phyloP scores from a whole-genome alignment of 1,284 basidiomycete genomes.

The Singerocomus inundabilis region DNA sequence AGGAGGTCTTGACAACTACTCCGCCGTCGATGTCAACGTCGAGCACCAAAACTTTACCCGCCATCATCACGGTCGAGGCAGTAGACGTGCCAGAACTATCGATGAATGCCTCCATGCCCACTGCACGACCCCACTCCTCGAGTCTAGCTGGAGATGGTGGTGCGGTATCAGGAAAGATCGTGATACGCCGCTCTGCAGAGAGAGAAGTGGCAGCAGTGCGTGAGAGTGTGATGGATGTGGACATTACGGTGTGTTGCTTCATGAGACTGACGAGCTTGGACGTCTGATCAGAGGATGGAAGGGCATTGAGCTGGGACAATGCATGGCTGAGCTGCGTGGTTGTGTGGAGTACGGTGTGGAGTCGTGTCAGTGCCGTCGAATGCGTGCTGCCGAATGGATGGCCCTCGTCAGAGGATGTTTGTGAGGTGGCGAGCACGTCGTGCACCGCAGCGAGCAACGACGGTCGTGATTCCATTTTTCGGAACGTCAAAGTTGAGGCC shows the following conservation, averaged over 20 bases:
- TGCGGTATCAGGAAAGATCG: slow-evolving; percentile 30
- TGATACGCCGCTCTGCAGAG: slow-evolving; percentile 17
- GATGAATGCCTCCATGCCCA: slow-evolving; percentile 71
- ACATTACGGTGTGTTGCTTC: slow-evolving; percentile 58
- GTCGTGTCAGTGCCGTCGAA: slow-evolving; percentile 40
- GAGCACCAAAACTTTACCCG: slow-evolving; percentile 73
- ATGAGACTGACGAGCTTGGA: slow-evolving; percentile 65
- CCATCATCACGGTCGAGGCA: slow-evolving; percentile 57
- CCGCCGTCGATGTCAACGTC: slow-evolving; percentile 60
- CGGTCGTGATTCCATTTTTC: slow-evolving; percentile 14
- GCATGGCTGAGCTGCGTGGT: slow-evolving; percentile 53
- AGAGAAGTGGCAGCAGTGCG: slow-evolving; percentile 24
- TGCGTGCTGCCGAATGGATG: slow-evolving; percentile 53
- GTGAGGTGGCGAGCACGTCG: slow-evolving; percentile 22
- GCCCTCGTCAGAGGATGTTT: slow-evolving; percentile 23
- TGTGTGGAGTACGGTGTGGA: slow-evolving; percentile 51
- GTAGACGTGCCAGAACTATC: slow-evolving; percentile 45
- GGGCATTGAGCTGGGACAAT: slow-evolving; percentile 47
- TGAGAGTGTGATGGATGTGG: slow-evolving; percentile 28
- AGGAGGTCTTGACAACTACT: slow-evolving; percentile 66
- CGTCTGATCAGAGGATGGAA: slow-evolving; percentile 47
- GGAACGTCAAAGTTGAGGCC: not conserved
- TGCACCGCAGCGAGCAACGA: slow-evolving; percentile 30
- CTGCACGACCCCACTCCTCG: slow-evolving; percentile 55
- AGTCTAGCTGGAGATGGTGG: slow-evolving; percentile 43